Evolutionary conservation across 2,329 filamentous ascomycete species (phyloP), one percentile per base, ranked within the genome.

Genomic region (Eutypella sp.): DNA sequence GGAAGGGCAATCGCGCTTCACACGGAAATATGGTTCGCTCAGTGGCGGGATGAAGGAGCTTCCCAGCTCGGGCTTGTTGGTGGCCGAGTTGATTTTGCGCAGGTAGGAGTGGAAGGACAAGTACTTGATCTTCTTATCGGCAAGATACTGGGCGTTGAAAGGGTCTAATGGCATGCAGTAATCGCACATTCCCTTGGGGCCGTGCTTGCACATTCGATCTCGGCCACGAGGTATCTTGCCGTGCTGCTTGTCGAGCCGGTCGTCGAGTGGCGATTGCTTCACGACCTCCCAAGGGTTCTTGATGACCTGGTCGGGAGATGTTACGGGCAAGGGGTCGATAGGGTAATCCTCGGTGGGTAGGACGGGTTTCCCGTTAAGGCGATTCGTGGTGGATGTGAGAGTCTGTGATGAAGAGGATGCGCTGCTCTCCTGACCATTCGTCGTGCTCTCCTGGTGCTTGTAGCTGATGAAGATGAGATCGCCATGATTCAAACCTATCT

Each of bases 61-160:
- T 47, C 89, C 91, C 1, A 89, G 79, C 68, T 99, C 92, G 25
- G 92, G 88, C 65, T 95, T 96, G 71, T 99, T 99, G 53, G 95
- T 97, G 13, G 89, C 87, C 13, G 90, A 85, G 69, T 99, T 99
- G 67, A 96, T 85, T 67, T 99, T 99, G 54, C 91, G 84, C 39
- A 99, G 76, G 65, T 97, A 85, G 4, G 91, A 87, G 67, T 99
- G 93, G 70, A 97, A 96, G 0, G 93, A 97, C 23, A 93, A 76
- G 67, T 99, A 95, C 67, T 99, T 99, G 77, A 99, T 96, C 76
- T 96, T 96, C 75, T 92, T 95, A 58, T 99, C 92, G 24, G 82
- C 81, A 16, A 99, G 78, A 59, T 96, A 96, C 46, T 83, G 83
- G n/a, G 85, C 67, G 60, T 95, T 85, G 67, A 95, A 99, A 1